Conservation (phyloP, 305 asterid genomes). For the Plantago coronopus region DNA sequence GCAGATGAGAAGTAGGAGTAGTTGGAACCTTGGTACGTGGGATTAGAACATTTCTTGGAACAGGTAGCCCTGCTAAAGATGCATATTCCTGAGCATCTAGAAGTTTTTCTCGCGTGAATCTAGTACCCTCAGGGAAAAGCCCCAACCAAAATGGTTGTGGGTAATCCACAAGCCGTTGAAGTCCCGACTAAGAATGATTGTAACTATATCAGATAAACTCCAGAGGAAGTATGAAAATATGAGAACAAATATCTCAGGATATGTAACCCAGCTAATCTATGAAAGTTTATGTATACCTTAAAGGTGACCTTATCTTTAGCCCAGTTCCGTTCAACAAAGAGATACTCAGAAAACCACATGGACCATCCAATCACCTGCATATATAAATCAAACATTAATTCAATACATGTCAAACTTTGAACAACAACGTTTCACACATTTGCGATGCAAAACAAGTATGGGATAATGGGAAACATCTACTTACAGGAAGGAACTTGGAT, state of each 20-base stretch:
- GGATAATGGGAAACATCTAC: conserved; percentile 25
- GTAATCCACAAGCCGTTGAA: conserved; percentile 63
- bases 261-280: too few relatives aligned
- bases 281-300: conserved; percentile 60
- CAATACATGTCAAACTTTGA: too few relatives aligned
- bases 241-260: too few relatives aligned
- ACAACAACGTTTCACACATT: too few relatives aligned
- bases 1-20: background rate
- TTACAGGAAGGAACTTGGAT: conserved; percentile 79
- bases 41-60: conserved; percentile 88
- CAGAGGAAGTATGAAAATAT: conserved; percentile 3
- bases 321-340: conserved; percentile 96
- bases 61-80: conserved; percentile 62
- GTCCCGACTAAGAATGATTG: conserved; percentile 59
- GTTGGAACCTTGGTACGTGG: conserved; percentile 88
- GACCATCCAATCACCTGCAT: conserved; percentile 99
- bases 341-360: conserved; percentile 97
- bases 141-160: conserved; percentile 96
- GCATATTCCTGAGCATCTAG: conserved; percentile 97
- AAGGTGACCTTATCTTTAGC: conserved; percentile 80
- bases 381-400: too few relatives aligned
- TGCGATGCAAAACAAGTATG: too few relatives aligned
- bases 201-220: conserved; percentile 23
- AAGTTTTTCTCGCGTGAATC: conserved; percentile 94
- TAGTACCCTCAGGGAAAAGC: conserved; percentile 96